Evolutionary conservation across 2,329 filamentous ascomycete genomes (phyloP).

Genomic region (Pyricularia pennisetigena): DNA sequence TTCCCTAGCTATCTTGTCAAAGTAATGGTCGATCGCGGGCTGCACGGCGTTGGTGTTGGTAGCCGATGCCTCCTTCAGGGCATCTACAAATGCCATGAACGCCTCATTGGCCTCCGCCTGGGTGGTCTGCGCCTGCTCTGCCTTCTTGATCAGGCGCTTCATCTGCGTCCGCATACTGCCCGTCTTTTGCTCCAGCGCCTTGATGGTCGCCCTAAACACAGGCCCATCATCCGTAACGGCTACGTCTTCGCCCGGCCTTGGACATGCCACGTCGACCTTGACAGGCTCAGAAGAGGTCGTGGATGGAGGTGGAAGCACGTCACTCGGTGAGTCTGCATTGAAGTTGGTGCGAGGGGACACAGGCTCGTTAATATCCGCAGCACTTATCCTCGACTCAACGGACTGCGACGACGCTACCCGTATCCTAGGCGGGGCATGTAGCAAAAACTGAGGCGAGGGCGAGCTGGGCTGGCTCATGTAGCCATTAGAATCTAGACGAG

Average conservation of each 20-base stretch:
- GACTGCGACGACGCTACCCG: slow-evolving; percentile 83
- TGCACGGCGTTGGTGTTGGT: slow-evolving; percentile 97
- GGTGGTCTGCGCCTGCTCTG: slow-evolving; percentile 76
- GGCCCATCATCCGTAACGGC: slow-evolving; percentile 84
- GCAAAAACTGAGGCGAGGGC: slow-evolving; percentile 62
- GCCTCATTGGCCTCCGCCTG: slow-evolving; percentile 82
- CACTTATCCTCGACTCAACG: slow-evolving; percentile 71
- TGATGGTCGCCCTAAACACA: slow-evolving; percentile 92
- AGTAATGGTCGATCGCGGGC: slow-evolving; percentile 94
- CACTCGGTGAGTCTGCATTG: slow-evolving; percentile 21
- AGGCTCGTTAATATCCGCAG: slow-evolving; percentile 55
- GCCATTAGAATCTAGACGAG: slow-evolving; percentile 28
- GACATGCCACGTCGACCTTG: slow-evolving; percentile 81
- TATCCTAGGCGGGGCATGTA: slow-evolving; percentile 64
- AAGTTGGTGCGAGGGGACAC: slow-evolving; percentile 36
- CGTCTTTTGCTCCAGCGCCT: slow-evolving; percentile 91
- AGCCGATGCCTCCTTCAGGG: slow-evolving; percentile 74
- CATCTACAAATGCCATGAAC: slow-evolving; percentile 71
- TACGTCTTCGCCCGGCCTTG: slow-evolving; percentile 77
- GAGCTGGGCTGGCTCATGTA: slow-evolving; percentile 50
- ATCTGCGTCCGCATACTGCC: slow-evolving; percentile 88
- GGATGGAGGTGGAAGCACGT: slow-evolving; percentile 12
- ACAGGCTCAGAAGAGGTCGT: slow-evolving; percentile 30
- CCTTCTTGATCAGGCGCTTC: slow-evolving; percentile 91
- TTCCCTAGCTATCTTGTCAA: slow-evolving; percentile 89